Evolutionary conservation across 495 filamentous ascomycete genomes (phyloP), one percentile per base, ranked within the genome.

Genomic region (Peziza echinospora): DNA sequence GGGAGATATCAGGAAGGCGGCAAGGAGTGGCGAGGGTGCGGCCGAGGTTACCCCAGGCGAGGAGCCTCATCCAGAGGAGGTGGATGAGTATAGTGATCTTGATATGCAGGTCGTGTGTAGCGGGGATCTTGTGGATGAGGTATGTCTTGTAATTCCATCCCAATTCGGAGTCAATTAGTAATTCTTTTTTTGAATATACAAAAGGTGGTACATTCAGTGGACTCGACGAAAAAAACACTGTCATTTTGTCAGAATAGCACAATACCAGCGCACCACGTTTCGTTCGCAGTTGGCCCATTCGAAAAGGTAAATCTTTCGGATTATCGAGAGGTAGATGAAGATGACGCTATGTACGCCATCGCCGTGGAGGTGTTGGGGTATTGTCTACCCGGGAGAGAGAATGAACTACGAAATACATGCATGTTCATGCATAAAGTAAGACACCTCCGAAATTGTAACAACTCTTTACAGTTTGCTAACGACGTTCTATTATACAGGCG

Each of bases 251-350:
- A 75, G 47, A 64, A 69, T 26, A 73, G 73, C 26, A 71, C 80
- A 22, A 71, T 89, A 2, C 75, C 84, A 3, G 74, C 86, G 4
- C 79, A 83, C 45, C 84, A 96, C 56, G 75, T 99, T 53, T 83
- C 84, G 2, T 87, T 99, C 60, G 81, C 80, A 9, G 71, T 94
- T 23, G 89, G 91, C 0, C 89, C 91, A 11, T 99, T 99, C 58
- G 84, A 94, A 58, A 77, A 84, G 54, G 73, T 93, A 43, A 84
- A 94, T 56, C 65, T 99, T 7, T 78, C 82, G 6, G 81, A 89
- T 53, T 92, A 82, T 55, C 77, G 91, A 16, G 83, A 84, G 45
- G 81, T 80, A 48, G 82, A 87, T 46, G 82, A 89, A 45, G 91
- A 94, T 53, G 85, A 87, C 54, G 80, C 82, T 52, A 73, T 96